Evolutionary conservation across 352 stramenopile species (phyloP).

Genomic region (Phytophthora nicotianae): DNA sequence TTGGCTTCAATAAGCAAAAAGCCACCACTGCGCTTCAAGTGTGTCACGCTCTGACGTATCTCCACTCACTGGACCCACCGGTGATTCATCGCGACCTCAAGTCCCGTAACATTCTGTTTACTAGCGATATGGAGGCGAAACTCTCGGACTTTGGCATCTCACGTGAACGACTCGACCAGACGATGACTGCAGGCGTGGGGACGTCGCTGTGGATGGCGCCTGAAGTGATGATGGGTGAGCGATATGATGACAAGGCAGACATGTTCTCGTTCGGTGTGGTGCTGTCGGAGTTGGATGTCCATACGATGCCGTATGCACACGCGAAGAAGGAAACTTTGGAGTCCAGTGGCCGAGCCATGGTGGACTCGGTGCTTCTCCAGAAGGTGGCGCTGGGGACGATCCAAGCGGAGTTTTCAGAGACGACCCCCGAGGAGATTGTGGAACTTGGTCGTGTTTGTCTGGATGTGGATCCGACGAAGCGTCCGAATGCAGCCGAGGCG

Average conservation of each 20-base stretch:
- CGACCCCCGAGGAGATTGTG: slow-evolving; percentile 25
- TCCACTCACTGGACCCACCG: slow-evolving; percentile 27
- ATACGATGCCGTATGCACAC: slow-evolving; percentile 56
- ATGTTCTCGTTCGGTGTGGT: slow-evolving; percentile 40
- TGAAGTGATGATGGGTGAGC: slow-evolving; percentile 27
- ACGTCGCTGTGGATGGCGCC: slow-evolving; percentile 34
- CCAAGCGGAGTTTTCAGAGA: slow-evolving; percentile 26
- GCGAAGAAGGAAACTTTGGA: slow-evolving; percentile 39
- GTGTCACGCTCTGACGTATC: slow-evolving; percentile 26
- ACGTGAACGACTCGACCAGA: slow-evolving; percentile 30
- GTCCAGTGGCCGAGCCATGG: slow-evolving; percentile 23
- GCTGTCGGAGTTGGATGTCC: slow-evolving; percentile 50
- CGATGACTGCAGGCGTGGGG: slow-evolving; percentile 39
- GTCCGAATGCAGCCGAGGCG: slow-evolving; percentile 34
- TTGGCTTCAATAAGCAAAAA: slow-evolving; percentile 44
- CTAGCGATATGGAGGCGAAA: slow-evolving; percentile 31
- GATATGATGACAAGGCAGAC: slow-evolving; percentile 31
- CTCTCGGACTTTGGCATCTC: slow-evolving; percentile 50
- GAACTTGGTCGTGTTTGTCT: slow-evolving; percentile 28
- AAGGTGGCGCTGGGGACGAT: slow-evolving; percentile 28
- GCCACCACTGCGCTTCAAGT: slow-evolving; percentile 31
- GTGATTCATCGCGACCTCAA: slow-evolving; percentile 43
- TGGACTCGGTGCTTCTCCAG: slow-evolving; percentile 29
- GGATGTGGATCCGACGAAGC: slow-evolving; percentile 17
- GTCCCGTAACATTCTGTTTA: slow-evolving; percentile 39